Evolutionary conservation across 768 basidiomycete species (phyloP).

Genomic region (Peribolospora kevripleyi): DNA sequence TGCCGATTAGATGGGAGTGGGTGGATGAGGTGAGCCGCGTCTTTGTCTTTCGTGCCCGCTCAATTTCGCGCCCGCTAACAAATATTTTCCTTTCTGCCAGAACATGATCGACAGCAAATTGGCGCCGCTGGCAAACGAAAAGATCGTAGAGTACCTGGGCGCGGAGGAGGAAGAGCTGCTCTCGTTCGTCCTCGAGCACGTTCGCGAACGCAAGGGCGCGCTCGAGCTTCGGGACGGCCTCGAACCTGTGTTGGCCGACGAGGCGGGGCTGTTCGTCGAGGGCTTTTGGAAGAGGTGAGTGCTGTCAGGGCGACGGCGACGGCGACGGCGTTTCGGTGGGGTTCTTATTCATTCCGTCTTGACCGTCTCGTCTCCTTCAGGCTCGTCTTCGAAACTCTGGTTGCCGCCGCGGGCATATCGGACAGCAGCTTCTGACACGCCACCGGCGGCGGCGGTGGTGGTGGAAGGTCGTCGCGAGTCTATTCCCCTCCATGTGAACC

Average conservation of each 20-base stretch:
- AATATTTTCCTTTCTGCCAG: not conserved
- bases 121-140: constrained; percentile 9
- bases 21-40: constrained; percentile 9
- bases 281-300: too few species aligned
- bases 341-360: too few species aligned
- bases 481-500: too few species aligned
- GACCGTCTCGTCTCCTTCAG: too few species aligned
- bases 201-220: constrained; percentile 12
- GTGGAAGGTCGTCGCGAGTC: too few species aligned
- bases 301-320: too few species aligned
- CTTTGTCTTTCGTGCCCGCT: not conserved
- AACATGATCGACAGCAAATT: constrained; percentile 10
- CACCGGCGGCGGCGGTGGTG: too few species aligned
- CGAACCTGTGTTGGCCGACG: constrained; percentile 9
- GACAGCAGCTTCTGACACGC: too few species aligned
- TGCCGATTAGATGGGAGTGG: constrained; percentile 10
- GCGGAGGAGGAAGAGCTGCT: constrained; percentile 14
- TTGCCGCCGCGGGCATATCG: too few species aligned
- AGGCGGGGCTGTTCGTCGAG: too few species aligned
- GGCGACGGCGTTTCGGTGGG: too few species aligned
- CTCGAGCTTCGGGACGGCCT: constrained; percentile 14
- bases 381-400: too few species aligned
- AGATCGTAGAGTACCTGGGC: constrained; percentile 14
- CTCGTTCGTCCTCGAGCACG: constrained; percentile 11
- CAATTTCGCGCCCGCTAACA: not conserved